A percentile compares a stretch with the other conserved stretches of the same genome.
phyloP scores from a whole-genome alignment of 2,329 filamentous ascomycete species.

The Aureobasidium sp. region DNA sequence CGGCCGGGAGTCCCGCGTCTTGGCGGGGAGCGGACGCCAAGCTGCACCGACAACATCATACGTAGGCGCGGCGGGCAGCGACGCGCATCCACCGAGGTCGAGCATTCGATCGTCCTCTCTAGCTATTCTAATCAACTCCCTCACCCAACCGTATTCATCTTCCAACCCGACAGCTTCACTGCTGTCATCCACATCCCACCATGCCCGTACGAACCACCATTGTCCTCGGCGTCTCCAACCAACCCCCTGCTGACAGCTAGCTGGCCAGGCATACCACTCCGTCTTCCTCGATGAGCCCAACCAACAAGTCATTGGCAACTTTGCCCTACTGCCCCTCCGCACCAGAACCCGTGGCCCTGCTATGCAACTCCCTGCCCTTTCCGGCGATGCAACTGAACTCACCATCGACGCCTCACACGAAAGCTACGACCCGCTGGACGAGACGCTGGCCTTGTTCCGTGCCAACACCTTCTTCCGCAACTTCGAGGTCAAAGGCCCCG shows the following conservation, averaged over 20 bases:
- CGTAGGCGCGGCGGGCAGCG: not conserved
- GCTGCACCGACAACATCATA: not conserved
- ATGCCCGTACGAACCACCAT: not conserved
- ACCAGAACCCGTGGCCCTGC: conserved; percentile 94
- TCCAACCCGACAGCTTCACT: not conserved
- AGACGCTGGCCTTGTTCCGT: conserved; percentile 84
- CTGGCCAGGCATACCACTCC: conserved; percentile 81
- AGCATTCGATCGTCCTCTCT: not conserved
- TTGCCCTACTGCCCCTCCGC: conserved; percentile 86
- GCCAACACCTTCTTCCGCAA: conserved; percentile 99
- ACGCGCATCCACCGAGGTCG: not conserved
- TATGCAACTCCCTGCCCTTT: conserved; percentile 62
- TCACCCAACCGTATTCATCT: not conserved
- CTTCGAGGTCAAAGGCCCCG: conserved; percentile 96
- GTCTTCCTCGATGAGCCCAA: conserved; percentile 80
- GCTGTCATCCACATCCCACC: not conserved
- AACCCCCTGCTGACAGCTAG: conserved; percentile 14
- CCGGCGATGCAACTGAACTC: conserved; percentile 45
- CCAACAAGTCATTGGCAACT: conserved; percentile 68
- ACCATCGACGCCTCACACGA: conserved; percentile 71
- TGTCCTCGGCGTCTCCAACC: not conserved
- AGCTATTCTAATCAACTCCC: not conserved
- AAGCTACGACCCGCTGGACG: conserved; percentile 93
- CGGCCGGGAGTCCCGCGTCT: conserved; percentile 3
- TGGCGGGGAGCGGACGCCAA: not conserved